phyloP scores from a whole-genome alignment of 192 early-diverging fungal species.

The Glomus cerebriforme region DNA sequence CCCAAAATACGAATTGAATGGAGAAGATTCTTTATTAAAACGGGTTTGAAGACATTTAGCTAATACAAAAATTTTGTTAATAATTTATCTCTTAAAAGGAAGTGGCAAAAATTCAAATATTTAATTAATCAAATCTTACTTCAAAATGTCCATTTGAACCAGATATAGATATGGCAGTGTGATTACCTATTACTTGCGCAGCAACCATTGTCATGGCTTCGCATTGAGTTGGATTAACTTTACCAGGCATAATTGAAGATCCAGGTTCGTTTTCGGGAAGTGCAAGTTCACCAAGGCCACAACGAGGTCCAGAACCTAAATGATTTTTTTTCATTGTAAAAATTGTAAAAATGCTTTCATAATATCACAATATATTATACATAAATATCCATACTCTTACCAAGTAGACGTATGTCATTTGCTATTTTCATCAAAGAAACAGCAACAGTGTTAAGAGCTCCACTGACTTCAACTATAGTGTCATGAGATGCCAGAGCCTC shows the following conservation, averaged over 20 bases:
- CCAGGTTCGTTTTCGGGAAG: constrained; percentile 99
- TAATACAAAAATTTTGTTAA: constrained; percentile 28
- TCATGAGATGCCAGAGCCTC: constrained; percentile 99
- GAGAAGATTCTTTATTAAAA: constrained; percentile 97
- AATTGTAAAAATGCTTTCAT: too few species aligned
- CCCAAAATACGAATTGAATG: constrained; percentile 89
- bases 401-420: constrained; percentile 97
- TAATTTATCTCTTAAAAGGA: background rate
- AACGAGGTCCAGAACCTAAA: constrained; percentile 91
- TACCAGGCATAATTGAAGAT: constrained; percentile 99
- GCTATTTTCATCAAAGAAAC: constrained; percentile 99
- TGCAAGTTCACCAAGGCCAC: constrained; percentile 93
- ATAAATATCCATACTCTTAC: constrained; percentile 33
- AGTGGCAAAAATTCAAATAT: background rate
- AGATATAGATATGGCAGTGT: constrained; percentile 88
- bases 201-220: constrained; percentile 99
- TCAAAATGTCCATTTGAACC: constrained; percentile 98
- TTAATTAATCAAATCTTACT: constrained; percentile 45
- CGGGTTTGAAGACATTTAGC: constrained; percentile 99
- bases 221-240: constrained; percentile 99
- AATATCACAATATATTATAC: too few species aligned
- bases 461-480: constrained; percentile 94
- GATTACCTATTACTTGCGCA: constrained; percentile 98
- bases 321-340: too few species aligned
- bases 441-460: constrained; percentile 93